Evolutionary conservation across 495 filamentous ascomycete genomes (phyloP), one percentile per base, ranked within the genome.

Genomic region (Penicillium bovifimosum): DNA sequence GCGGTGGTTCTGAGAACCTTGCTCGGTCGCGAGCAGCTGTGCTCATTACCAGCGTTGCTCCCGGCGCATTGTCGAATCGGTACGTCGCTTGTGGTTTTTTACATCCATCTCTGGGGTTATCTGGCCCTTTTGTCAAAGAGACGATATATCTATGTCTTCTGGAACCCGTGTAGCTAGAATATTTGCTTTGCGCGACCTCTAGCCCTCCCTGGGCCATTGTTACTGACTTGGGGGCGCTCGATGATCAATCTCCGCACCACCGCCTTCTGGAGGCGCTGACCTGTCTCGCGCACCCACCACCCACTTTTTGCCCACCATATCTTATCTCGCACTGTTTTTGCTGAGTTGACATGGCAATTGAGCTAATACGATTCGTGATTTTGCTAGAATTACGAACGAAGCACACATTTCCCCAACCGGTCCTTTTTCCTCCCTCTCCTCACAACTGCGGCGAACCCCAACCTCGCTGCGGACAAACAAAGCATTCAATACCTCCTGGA

Each of bases 211-310:
- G 44, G 54, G 51, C 55, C 57, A 62, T 47, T 52, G 58, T 31
- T 61, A 47, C 47, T 65, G 59, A 58, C 58, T 63, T 72, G 67
- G 67, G 68, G 67, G 54, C 52, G 54, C 56, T 61, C 59, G 62
- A 69, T 69, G 68, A 72, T 68, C 65, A 74, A 69, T 73, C 71
- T 75, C 72, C 72, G 72, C 72, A 75, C 48, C 48, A 50, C 72
- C 72, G 72, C 72, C 72, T 75, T 70, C 67, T 67, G 60, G 55
- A 63, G 61, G 60, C 61, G 49, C 55, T 58, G 49, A 54, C 55
- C 59, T 54, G 51, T 51, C 55, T 43, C 44, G 62, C 33, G 43
- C 59, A 64, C 60, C 60, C 64, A 54, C 57, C 53, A 45, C 47
- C 50, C 47, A 54, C 18, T 55, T 53, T 44, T 53, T 55, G 34